Percentiles rank a stretch among this genome's conserved stretches.
Conservation (phyloP, 2,329 filamentous ascomycete species). For the Lomentospora prolificans region DNA sequence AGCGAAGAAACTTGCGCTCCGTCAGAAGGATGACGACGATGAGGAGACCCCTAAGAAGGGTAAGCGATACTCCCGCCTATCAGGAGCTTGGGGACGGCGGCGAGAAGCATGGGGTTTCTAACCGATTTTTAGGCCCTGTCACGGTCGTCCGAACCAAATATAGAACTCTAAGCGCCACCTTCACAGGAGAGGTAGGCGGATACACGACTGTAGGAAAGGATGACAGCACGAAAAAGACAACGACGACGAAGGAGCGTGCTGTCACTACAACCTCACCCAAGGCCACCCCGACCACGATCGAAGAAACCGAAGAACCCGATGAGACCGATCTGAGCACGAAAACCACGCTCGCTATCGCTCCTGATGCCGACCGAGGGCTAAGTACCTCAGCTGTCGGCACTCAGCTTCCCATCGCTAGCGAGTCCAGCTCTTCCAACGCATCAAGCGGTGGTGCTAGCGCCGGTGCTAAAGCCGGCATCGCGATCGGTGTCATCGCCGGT, state of each 20-base stretch:
- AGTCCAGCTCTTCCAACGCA: slow-evolving; percentile 14
- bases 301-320: neutral
- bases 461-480: slow-evolving; percentile 67
- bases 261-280: slow-evolving; percentile 10
- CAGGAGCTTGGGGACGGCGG: neutral
- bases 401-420: slow-evolving; percentile 4
- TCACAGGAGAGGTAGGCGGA: neutral
- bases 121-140: neutral
- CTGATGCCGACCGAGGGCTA: slow-evolving; percentile 14
- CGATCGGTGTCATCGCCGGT: slow-evolving; percentile 66
- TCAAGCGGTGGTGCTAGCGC: slow-evolving; percentile 11
- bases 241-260: neutral
- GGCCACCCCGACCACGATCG: slow-evolving; percentile 15
- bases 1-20: neutral
- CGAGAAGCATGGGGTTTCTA: neutral
- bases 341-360: slow-evolving; percentile 9
- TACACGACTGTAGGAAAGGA: slow-evolving; percentile 10
- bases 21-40: neutral
- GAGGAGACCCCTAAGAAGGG: slow-evolving; percentile 2
- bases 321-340: neutral
- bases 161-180: neutral
- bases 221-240: neutral
- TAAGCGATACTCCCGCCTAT: neutral
- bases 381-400: slow-evolving; percentile 13
- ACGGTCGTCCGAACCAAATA: slow-evolving; percentile 7